A percentile compares a stretch with the other conserved stretches of the same genome.
Conservation (phyloP, 2,329 filamentous ascomycete species). For the Gliomastix tumulicola region DNA sequence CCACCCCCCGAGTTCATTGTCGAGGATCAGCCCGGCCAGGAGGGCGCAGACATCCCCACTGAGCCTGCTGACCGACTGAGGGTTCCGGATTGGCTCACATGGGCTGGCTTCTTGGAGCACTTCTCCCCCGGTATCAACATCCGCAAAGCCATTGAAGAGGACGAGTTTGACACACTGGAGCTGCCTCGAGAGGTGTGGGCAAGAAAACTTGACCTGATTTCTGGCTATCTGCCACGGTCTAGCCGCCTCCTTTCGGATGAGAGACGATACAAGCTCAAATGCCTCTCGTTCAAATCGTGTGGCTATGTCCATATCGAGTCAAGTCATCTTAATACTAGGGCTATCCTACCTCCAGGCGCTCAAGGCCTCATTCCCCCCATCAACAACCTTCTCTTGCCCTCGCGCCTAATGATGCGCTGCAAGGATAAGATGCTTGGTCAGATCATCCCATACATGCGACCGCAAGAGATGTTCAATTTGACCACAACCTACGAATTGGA, state of each 20-base stretch:
- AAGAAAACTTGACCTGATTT: neutral
- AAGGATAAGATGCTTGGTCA: constrained; percentile 26
- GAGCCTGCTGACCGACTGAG: neutral
- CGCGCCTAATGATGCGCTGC: constrained; percentile 23
- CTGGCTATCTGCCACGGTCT: constrained; percentile 12
- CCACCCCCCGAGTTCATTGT: no score
- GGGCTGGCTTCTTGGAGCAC: constrained; percentile 33
- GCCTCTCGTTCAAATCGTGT: constrained; percentile 50
- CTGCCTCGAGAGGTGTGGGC: neutral
- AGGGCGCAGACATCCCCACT: neutral
- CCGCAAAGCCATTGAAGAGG: constrained; percentile 8
- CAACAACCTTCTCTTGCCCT: neutral
- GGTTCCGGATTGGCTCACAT: constrained; percentile 23
- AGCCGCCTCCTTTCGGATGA: constrained; percentile 15
- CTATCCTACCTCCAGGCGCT: constrained; percentile 17
- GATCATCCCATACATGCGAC: constrained; percentile 19
- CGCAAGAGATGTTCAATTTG: constrained; percentile 19
- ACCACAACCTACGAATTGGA: constrained; percentile 21
- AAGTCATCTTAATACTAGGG: constrained; percentile 25
- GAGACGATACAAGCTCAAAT: constrained; percentile 19
- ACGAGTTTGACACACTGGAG: neutral
- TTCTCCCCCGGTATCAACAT: constrained; percentile 29
- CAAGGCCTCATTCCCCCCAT: neutral
- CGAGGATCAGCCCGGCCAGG: neutral
- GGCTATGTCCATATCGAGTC: constrained; percentile 46